Conservation (phyloP, 176 grass and related monocot species). For the Rhynchospora breviuscula region DNA sequence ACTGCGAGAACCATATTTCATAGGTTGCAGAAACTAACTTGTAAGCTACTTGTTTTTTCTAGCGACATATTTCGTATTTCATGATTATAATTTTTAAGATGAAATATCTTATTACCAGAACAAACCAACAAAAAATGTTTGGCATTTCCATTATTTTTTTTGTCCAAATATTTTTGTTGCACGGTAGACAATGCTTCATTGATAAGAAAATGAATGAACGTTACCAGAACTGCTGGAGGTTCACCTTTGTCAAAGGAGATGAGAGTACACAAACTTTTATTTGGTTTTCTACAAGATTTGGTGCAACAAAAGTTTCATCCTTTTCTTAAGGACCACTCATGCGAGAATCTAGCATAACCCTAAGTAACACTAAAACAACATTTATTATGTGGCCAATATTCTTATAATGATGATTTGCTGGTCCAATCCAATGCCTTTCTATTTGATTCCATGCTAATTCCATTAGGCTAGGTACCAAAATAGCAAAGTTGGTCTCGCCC, state of each 20-base stretch:
- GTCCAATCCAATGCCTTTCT: neutral
- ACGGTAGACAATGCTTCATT: neutral
- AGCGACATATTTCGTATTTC: neutral
- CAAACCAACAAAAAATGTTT: neutral
- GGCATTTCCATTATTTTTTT: neutral
- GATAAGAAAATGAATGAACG: neutral
- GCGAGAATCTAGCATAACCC: slow-evolving; percentile 6
- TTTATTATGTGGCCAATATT: neutral
- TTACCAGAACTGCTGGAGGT: neutral
- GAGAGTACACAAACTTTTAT: neutral
- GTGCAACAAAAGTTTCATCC: slow-evolving; percentile 20
- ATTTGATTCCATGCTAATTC: neutral
- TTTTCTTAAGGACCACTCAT: slow-evolving; percentile 26
- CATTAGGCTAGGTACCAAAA: slow-evolving; percentile 6
- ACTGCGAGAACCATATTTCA: neutral
- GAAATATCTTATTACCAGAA: neutral
- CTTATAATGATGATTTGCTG: neutral
- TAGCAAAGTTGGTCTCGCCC: neutral
- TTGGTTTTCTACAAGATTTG: neutral
- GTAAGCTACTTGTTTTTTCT: neutral
- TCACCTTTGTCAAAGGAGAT: slow-evolving; percentile 11
- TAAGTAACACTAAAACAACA: neutral
- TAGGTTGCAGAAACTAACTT: neutral
- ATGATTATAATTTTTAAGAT: no score
- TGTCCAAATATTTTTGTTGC: neutral